A percentile compares a stretch with the other conserved stretches of the same genome.
Evolutionary conservation across 2,329 filamentous ascomycete genomes (phyloP).

Genomic region (Neonectria faginata): DNA sequence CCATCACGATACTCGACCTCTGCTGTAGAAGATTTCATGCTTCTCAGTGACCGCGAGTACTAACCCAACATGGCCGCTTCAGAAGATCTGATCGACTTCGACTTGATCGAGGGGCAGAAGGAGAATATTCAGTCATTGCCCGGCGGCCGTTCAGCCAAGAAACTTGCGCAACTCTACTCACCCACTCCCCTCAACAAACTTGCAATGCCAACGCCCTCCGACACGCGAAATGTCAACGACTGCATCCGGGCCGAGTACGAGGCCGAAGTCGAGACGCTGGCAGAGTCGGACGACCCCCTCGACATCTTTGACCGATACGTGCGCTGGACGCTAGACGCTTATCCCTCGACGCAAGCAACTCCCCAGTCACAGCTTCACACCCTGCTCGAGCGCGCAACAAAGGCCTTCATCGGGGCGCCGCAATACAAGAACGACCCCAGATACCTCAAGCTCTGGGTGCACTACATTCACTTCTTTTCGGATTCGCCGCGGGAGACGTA

Average conservation of each 20-base stretch:
- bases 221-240: slow-evolving; percentile 82
- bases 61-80: slow-evolving; percentile 59
- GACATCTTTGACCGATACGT: slow-evolving; percentile 97
- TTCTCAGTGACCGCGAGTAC: slow-evolving; percentile 34
- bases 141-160: slow-evolving; percentile 86
- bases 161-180: slow-evolving; percentile 85
- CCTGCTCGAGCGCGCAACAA: slow-evolving; percentile 92
- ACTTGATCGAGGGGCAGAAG: slow-evolving; percentile 95
- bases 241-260: slow-evolving; percentile 87
- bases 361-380: slow-evolving; percentile 89
- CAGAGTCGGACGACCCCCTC: slow-evolving; percentile 92
- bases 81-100: slow-evolving; percentile 77
- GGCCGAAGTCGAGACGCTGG: slow-evolving; percentile 79
- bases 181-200: slow-evolving; percentile 70
- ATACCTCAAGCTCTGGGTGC: slow-evolving; percentile 92
- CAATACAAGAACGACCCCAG: slow-evolving; percentile 96
- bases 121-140: slow-evolving; percentile 97
- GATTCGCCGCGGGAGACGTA: slow-evolving; percentile 95
- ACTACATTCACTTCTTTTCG: slow-evolving; percentile 93
- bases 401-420: slow-evolving; percentile 82
- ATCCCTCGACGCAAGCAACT: slow-evolving; percentile 93
- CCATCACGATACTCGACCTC: slow-evolving; percentile 21
- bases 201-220: slow-evolving; percentile 73
- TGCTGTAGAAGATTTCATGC: slow-evolving; percentile 9
- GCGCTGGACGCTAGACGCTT: slow-evolving; percentile 95